A percentile compares a stretch with the other conserved stretches of the same genome.
phyloP scores from a whole-genome alignment of 1,139 yeast species.

The Kodamaea ohmeri region DNA sequence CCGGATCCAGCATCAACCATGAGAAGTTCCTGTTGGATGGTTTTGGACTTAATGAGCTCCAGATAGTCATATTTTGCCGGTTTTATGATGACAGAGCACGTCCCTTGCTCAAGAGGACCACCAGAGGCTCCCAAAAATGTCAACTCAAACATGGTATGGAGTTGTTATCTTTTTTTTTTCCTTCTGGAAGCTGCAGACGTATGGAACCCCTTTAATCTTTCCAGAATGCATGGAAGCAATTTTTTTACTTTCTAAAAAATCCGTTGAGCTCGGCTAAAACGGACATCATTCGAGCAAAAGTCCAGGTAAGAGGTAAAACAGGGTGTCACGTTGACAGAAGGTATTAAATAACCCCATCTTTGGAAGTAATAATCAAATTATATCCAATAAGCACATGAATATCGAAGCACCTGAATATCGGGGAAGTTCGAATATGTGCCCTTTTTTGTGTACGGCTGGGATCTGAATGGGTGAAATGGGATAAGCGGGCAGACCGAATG shows the following conservation, averaged over 20 bases:
- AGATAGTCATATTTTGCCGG: conserved; percentile 44
- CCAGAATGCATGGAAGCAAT: conserved; percentile 2
- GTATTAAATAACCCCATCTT: no score
- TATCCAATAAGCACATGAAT: no score
- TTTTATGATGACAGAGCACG: conserved; percentile 65
- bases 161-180: conserved; percentile 4
- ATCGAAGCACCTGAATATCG: no score
- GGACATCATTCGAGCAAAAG: no score
- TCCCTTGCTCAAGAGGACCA: conserved; percentile 69
- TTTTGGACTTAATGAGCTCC: conserved; percentile 27
- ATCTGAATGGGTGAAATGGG: no score
- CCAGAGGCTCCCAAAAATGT: conserved; percentile 74
- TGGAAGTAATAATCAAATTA: no score
- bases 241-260: not conserved
- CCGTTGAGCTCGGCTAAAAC: not conserved
- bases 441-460: no score
- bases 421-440: no score
- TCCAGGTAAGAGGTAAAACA: no score
- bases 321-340: no score
- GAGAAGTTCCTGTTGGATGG: conserved; percentile 32
- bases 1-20: conserved; percentile 83
- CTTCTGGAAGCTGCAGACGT: conserved; percentile 5
- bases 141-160: conserved; percentile 35
- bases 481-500: no score
- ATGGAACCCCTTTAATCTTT: conserved; percentile 7